phyloP scores from a whole-genome alignment of 257 asterid genomes.

The Nicotiana otophora region DNA sequence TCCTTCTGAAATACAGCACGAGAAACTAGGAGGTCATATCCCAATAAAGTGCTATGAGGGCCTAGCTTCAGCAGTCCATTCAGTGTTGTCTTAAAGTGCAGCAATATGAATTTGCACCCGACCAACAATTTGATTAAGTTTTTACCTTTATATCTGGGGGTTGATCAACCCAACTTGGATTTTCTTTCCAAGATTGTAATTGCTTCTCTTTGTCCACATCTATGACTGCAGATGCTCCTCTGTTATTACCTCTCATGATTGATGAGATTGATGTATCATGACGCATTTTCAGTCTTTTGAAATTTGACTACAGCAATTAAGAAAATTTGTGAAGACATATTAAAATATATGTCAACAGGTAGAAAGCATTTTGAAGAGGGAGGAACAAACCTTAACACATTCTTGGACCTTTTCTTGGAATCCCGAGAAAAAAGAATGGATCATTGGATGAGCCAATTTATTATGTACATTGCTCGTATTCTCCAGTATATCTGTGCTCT shows the following conservation, averaged over 20 bases:
- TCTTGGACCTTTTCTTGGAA: slow-evolving; percentile 11
- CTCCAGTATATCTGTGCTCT: background rate
- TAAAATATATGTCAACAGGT: background rate
- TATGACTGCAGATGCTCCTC: slow-evolving; percentile 20
- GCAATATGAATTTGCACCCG: background rate
- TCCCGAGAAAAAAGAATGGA: slow-evolving; percentile 6
- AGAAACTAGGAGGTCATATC: background rate
- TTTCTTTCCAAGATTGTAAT: slow-evolving; percentile 68
- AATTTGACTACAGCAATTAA: slow-evolving; percentile 30
- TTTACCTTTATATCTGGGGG: slow-evolving; percentile 65
- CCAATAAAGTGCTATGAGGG: background rate
- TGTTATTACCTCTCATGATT: slow-evolving; percentile 16
- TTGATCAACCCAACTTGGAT: slow-evolving; percentile 62
- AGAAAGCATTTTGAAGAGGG: background rate
- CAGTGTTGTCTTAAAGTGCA: background rate
- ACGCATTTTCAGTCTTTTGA: slow-evolving; percentile 28
- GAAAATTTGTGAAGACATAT: background rate
- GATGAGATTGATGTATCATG: slow-evolving; percentile 15
- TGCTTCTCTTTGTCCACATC: slow-evolving; percentile 58
- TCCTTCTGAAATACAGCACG: background rate
- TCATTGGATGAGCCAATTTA: background rate
- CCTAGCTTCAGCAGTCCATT: background rate
- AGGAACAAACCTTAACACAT: slow-evolving; percentile 5
- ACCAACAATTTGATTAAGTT: background rate
- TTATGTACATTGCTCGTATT: slow-evolving; percentile 1